Base-by-base conservation (phyloP, 148 eudicot genomes). In the Cornus kousa region DNA sequence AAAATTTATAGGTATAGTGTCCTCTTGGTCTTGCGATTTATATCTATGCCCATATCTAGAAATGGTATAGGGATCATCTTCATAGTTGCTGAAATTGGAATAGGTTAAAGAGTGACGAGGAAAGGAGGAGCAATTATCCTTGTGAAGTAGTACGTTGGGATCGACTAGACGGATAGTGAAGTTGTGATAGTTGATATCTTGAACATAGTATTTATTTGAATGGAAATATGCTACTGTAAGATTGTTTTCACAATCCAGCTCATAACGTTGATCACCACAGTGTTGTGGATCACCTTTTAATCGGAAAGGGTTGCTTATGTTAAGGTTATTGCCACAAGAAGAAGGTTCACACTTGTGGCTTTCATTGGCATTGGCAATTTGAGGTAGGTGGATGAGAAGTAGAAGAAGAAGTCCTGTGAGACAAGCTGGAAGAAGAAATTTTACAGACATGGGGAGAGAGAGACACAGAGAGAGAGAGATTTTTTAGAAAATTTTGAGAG, bases 241-340 rank as follows among this genome's bases (percentile, higher is more conserved):
- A 20, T 70, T 70, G 72, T 35, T 39, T 39, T 67, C 69, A 67
- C 69, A 67, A n/a, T 1, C 0, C 0, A 67, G 32, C 24, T 67
- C 69, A 3, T 17, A 67, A 0, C 33, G 22, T 9, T 2, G 69
- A 9, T 67, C 23, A 67, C 72, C 72, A 14, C 72, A 70, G 7
- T 70, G 19, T 14, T 14, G n/a, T 14, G 72, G 72, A 70, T 70
- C 72, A 6, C 46, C n/a, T 70, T 13, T 35, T 9, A 70, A 70
- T 39, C 72, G 72, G 28, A 70, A 70, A 2, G 72, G 72, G 48
- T 70, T 2, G 22, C 72, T 70, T 24, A 70, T 70, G 48, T 32
- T 70, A 19, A 5, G 40, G 46, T 35, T 39, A 16, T 70, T 70
- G 7, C 72, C 43, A 70, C 72, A 70, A 13, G 72, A 69, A 33